Base-by-base conservation (phyloP, 129 eudicot species). In the Artemisia tridentata region DNA sequence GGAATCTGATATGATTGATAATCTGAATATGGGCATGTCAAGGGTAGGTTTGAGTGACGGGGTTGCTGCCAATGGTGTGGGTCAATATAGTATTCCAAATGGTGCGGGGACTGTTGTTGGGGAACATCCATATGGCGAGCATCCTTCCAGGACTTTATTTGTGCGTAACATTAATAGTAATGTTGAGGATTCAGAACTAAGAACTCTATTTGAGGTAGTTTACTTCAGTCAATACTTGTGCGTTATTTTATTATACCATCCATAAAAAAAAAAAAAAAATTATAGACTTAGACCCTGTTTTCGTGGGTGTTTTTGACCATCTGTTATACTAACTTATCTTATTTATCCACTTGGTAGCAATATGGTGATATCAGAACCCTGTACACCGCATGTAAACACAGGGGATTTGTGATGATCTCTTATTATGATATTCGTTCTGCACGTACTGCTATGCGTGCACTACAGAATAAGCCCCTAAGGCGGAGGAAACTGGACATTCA, bases 361-460 rank as follows among this genome's bases (percentile, higher is more conserved):
- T 93, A 82, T 75, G 99, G 99, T 11, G 93, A 90, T 73, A 93
- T 93, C 72, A 81, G 97, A 74, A 87, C 97, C 71, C 79, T 93
- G 23, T 95, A 87, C 68, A 90, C 99, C 19, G 93, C 97, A 11
- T 90, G 97, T 79, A 95, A 95, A 72, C 96, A 87, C 65, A 72
- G 99, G 75, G 99, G 99, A 4, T 95, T 95, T 86, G 97, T 95
- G 67, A 95, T 95, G 99, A 90, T 95, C 80, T 90, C 99, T 49
- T 95, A 90, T 69, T 90, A 95, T 21, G 99, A 95, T 61, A 95
- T 95, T 11, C 88, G 99, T 62, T 88, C 91, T 77, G 97, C 99
- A 49, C 82, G 96, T 47, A 82, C 84, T 15, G 99, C 99, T 12
- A 95, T 90, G 97, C 82, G 92, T 52, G 83, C 90, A 15, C 69